Evolutionary conservation across 495 filamentous ascomycete genomes (phyloP).

Genomic region (Aspergillus cristatus): DNA sequence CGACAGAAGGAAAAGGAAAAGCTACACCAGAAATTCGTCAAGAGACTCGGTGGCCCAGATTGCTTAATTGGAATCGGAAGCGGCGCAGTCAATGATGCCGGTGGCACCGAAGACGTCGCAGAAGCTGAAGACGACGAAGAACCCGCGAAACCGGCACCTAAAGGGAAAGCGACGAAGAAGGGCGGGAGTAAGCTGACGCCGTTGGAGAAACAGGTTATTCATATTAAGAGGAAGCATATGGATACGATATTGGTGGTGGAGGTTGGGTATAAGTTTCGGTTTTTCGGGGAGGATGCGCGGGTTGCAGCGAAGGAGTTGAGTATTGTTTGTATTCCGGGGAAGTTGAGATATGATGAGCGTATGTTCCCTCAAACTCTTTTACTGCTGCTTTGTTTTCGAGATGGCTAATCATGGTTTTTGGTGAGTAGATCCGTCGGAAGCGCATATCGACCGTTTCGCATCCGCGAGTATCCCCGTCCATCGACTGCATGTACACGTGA

Average conservation of each 20-base stretch:
- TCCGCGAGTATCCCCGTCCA: conserved; percentile 94
- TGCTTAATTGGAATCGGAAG: conserved; percentile 62
- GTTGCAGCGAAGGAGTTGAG: conserved; percentile 82
- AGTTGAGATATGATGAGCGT: conserved; percentile 89
- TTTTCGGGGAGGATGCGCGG: conserved; percentile 96
- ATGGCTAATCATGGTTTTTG: conserved; percentile 1
- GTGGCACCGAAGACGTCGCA: conserved; percentile 42
- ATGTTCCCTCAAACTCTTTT: no score
- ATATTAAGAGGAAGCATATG: conserved; percentile 87
- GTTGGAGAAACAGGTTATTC: conserved; percentile 85
- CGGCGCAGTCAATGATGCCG: conserved; percentile 46
- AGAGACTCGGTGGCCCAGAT: conserved; percentile 77
- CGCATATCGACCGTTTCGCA: conserved; percentile 85
- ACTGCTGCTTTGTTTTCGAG: background rate
- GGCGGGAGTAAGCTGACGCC: conserved; percentile 73
- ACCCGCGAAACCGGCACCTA: conserved; percentile 37
- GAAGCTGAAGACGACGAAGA: conserved; percentile 50
- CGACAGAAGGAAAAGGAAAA: conserved; percentile 49
- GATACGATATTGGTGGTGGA: conserved; percentile 85
- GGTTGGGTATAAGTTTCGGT: conserved; percentile 95
- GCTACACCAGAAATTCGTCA: conserved; percentile 79
- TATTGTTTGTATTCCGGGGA: conserved; percentile 96
- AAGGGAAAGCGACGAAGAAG: conserved; percentile 53
- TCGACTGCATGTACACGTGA: conserved; percentile 87
- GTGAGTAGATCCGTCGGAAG: conserved; percentile 66